Evolutionary conservation across 306 rosid species (phyloP), one percentile per base, ranked within the genome.

Genomic region (Quercus glauca): DNA sequence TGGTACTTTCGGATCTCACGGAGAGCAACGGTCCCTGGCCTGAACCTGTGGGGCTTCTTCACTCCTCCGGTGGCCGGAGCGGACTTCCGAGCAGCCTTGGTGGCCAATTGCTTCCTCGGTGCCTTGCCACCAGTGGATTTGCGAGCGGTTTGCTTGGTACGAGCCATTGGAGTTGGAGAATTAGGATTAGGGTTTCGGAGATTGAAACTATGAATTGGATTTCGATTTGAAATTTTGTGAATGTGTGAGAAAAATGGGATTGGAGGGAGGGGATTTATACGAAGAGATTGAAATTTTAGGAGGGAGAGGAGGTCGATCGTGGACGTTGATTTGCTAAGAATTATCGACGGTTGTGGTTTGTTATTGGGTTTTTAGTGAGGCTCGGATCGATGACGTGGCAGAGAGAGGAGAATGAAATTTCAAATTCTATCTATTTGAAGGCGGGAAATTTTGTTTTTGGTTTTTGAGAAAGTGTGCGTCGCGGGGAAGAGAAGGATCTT

Each of bases 61-160:
- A 81, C 85, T 70, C 85, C 85, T 1, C 85, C 85, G 28, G 85
- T 81, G 18, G 85, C 85, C 69, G 85, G 85, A 35, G 85, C 85
- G 0, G 85, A 81, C 77, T 81, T 81, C 8, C 85, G 15, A 0
- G 85, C 85, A 0, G 85, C 85, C 80, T 81, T 81, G 43, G 85
- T 81, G 35, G 85, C 85, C n/a, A 81, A 61, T 74, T 81, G 85
- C 80, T 81, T 81, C 29, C 85, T 74, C 1, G 85, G 85, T 0
- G 85, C 85, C 71, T 81, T 81, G 8, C 85, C 80, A 0, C 85
- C 85, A 17, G 85, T 81, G 77, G 85, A 81, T 3, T 81, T 81
- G 25, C 85, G 81, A 4, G 85, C 85, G 0, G 85, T 81, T 52
- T 81, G 85, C 85, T 81, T 81, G 23, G 85, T 81, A 5, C 85